Evolutionary conservation across 768 basidiomycete species (phyloP).

Genomic region (Hypholoma sublateritium): DNA sequence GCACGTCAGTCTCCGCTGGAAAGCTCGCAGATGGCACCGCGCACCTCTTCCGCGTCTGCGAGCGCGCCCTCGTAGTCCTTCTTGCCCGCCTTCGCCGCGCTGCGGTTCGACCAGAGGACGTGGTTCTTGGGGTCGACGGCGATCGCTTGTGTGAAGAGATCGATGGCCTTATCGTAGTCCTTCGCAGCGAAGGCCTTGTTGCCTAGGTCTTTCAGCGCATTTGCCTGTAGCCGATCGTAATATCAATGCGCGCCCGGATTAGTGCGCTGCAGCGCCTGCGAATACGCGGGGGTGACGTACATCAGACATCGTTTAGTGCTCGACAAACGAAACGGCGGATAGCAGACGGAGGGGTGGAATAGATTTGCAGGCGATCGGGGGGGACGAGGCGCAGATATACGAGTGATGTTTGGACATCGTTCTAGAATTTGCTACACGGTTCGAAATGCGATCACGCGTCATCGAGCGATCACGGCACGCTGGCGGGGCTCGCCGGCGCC

Average conservation of each 20-base stretch:
- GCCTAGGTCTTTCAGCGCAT: slow-evolving; percentile 84
- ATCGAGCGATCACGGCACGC: slow-evolving; percentile 12
- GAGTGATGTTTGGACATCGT: slow-evolving; percentile 17
- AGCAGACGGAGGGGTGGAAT: slow-evolving; percentile 8
- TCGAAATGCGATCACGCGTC: slow-evolving; percentile 22
- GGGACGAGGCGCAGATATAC: slow-evolving; percentile 15
- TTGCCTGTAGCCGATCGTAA: slow-evolving; percentile 29
- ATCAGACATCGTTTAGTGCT: slow-evolving; percentile 34
- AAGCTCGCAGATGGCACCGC: slow-evolving; percentile 14
- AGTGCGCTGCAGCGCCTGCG: background rate
- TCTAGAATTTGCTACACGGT: slow-evolving; percentile 32
- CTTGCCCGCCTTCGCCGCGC: slow-evolving; percentile 88
- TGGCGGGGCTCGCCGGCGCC: slow-evolving; percentile 1
- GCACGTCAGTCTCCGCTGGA: slow-evolving; percentile 4
- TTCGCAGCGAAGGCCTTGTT: slow-evolving; percentile 96
- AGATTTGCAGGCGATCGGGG: slow-evolving; percentile 2
- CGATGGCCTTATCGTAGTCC: slow-evolving; percentile 86
- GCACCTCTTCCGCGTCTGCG: slow-evolving; percentile 87
- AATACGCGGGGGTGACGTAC: slow-evolving; percentile 25
- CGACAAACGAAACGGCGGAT: background rate
- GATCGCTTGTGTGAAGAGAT: slow-evolving; percentile 81
- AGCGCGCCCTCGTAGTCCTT: slow-evolving; percentile 75
- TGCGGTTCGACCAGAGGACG: slow-evolving; percentile 91
- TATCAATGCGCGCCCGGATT: background rate
- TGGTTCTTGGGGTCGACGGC: slow-evolving; percentile 80